Evolutionary conservation across 306 rosid species (phyloP).

Genomic region (Rosa chinensis): DNA sequence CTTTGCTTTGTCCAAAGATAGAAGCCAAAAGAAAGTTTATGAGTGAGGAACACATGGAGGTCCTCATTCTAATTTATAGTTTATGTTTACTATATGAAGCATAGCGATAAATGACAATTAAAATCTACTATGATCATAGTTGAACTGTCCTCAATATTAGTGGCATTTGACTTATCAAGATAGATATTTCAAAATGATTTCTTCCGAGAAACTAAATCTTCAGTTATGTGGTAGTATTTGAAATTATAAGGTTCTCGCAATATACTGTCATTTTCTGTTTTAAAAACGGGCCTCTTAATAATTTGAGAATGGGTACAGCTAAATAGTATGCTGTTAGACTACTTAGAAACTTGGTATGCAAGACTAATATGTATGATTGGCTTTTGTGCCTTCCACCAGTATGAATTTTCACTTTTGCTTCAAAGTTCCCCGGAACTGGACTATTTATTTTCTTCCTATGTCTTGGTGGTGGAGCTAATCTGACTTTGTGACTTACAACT

Average conservation of each 20-base stretch:
- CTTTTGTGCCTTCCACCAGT: background rate
- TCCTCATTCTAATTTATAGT: conserved; percentile 7
- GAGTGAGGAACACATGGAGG: conserved; percentile 34
- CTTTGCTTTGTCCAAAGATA: conserved; percentile 48
- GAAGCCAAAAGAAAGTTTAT: conserved; percentile 33
- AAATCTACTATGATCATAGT: background rate
- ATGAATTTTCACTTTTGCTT: background rate
- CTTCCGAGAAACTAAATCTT: background rate
- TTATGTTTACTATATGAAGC: background rate
- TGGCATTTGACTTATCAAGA: background rate
- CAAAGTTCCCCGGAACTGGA: background rate
- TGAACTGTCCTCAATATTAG: background rate
- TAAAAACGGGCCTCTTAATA: no score
- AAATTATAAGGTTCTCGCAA: no score
- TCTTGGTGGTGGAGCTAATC: background rate
- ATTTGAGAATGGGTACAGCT: background rate
- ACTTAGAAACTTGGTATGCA: background rate
- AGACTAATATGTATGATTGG: background rate
- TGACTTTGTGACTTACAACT: background rate
- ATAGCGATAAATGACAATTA: background rate
- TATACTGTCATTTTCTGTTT: no score
- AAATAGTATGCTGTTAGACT: background rate
- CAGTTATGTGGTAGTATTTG: background rate
- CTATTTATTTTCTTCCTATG: no score
- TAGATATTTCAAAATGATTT: background rate